Evolutionary conservation across 345 rosid species (phyloP), one percentile per base, ranked within the genome.

Genomic region (Salix dunnii): DNA sequence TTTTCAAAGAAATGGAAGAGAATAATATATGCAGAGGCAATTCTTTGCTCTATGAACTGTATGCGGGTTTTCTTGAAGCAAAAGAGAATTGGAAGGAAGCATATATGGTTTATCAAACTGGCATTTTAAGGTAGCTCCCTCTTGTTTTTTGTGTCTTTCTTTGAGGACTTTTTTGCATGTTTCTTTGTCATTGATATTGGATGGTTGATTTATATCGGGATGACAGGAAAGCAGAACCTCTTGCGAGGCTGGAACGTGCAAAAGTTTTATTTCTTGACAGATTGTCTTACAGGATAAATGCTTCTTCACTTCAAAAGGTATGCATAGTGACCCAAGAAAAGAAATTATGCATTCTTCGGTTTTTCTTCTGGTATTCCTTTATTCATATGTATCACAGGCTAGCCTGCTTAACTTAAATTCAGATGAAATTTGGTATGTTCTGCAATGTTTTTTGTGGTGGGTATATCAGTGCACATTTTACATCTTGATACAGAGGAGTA

Each of bases 21-120:
- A 85, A 68, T 28, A 74, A 71, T 79, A 87, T 89, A 66, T 92
- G 94, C 61, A 62, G 79, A 10, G 82, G 84, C 14, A 65, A 85
- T 74, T 79, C 93, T 23, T 78, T 82, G 75, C 91, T 91, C 55
- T 96, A 96, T 81, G 95, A 92, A 79, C 83, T 92, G 89, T 93
- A 85, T 67, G 96, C 98, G 21, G 62, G 81, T 38, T 86, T 93
- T 72, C 96, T 96, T 38, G 98, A 96, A 85, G 85, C 86, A 31
- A 93, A 88, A 81, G 96, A 89, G 81, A 83, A 83, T 63, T 91
- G 92, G 93, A 79, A 67, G 67, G 88, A 88, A 70, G 95, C 97
- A 27, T 62, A 85, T 74, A 77, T 51, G 79, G 90, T 91, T 78
- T 93, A 92, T 84, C 90, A 82, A 71, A 84, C 79, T 71, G 99